Conservation (phyloP, 192 early-diverging fungal species). For the Podila epigama region DNA sequence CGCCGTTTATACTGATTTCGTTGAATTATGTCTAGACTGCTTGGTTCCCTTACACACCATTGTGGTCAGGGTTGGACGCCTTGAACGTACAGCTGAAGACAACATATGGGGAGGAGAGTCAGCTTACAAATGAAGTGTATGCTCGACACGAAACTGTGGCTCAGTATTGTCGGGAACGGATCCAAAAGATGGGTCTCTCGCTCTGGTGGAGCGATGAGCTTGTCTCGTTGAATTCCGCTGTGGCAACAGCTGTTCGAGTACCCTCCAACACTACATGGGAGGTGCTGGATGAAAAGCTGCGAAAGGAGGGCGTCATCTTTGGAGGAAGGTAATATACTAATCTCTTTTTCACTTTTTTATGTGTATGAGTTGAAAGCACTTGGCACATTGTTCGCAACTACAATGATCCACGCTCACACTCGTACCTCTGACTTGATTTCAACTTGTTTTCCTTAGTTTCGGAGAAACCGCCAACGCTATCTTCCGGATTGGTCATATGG, state of each 20-base stretch:
- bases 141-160: slow-evolving; percentile 24
- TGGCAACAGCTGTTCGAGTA: slow-evolving; percentile 36
- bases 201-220: slow-evolving; percentile 32
- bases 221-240: slow-evolving; percentile 19
- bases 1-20: not conserved
- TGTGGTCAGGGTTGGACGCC: slow-evolving; percentile 43
- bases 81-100: slow-evolving; percentile 31
- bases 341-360: not conserved
- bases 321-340: slow-evolving; percentile 35
- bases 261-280: slow-evolving; percentile 42
- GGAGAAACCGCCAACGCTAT: slow-evolving; percentile 38
- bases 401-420: too few relatives aligned
- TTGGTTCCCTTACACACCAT: slow-evolving; percentile 30
- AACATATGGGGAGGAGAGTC: slow-evolving; percentile 9
- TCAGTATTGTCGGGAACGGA: slow-evolving; percentile 23
- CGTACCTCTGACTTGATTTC: not conserved
- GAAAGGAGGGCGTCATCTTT: slow-evolving; percentile 38
- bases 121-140: slow-evolving; percentile 8
- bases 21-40: not conserved
- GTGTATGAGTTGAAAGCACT: too few relatives aligned
- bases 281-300: slow-evolving; percentile 30
- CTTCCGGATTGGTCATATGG: slow-evolving; percentile 48
- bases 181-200: slow-evolving; percentile 35
- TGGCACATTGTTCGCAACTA: too few relatives aligned
- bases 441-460: slow-evolving; percentile 10